A percentile compares a stretch with the other conserved stretches of the same genome.
phyloP scores from a whole-genome alignment of 176 grass and related monocot species.

The Carex pumila region DNA sequence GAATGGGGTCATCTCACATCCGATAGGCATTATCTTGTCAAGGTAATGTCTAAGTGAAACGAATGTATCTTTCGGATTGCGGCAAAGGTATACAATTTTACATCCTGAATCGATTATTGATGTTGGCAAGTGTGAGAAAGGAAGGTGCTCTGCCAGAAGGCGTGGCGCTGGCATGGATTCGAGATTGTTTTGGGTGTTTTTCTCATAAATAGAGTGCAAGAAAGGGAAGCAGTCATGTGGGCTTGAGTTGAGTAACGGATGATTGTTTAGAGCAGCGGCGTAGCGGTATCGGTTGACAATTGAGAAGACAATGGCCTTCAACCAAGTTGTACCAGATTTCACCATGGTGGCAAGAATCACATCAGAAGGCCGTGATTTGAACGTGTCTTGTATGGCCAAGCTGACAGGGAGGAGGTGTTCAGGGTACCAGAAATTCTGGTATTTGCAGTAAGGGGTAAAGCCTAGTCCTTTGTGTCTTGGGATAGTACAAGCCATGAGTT shows the following conservation, averaged over 20 bases:
- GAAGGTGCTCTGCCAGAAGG: slow-evolving; percentile 32
- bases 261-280: background rate
- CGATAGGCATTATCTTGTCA: background rate
- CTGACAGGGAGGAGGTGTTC: slow-evolving; percentile 17
- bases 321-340: slow-evolving; percentile 56
- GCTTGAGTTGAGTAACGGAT: slow-evolving; percentile 35
- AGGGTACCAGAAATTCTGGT: slow-evolving; percentile 41
- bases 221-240: slow-evolving; percentile 32
- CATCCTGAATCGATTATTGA: slow-evolving; percentile 21
- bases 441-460: background rate
- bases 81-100: slow-evolving; percentile 40
- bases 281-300: slow-evolving; percentile 18
- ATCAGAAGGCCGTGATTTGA: slow-evolving; percentile 34
- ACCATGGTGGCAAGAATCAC: slow-evolving; percentile 39
- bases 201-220: slow-evolving; percentile 23
- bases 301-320: slow-evolving; percentile 44
- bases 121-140: slow-evolving; percentile 19
- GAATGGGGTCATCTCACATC: background rate
- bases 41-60: slow-evolving; percentile 37
- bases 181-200: background rate
- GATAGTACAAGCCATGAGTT: slow-evolving; percentile 18
- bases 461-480: slow-evolving; percentile 2
- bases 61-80: slow-evolving; percentile 45
- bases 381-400: slow-evolving; percentile 22
- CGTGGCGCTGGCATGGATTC: slow-evolving; percentile 31